phyloP scores from a whole-genome alignment of 2,329 filamentous ascomycete genomes.

The Aspergillus sp. region DNA sequence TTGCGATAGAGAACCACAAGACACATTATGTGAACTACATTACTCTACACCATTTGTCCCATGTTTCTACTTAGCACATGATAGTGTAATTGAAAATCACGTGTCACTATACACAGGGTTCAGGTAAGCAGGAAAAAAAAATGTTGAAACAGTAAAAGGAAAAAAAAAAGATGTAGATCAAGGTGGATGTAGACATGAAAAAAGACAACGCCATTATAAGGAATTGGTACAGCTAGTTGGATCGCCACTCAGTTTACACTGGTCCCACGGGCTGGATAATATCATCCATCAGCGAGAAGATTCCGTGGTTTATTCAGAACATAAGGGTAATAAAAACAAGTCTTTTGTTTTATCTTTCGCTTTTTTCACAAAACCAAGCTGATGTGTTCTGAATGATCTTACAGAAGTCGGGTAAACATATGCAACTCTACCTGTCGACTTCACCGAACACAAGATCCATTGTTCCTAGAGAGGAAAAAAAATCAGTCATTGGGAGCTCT shows the following conservation, averaged over 20 bases:
- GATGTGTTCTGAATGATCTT: constrained; percentile 8
- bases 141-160: constrained; percentile 3
- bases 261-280: neutral
- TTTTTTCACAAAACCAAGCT: neutral
- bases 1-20: too few species aligned
- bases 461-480: constrained; percentile 42
- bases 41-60: neutral
- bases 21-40: too few species aligned
- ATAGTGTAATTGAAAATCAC: constrained; percentile 9
- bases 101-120: constrained; percentile 26
- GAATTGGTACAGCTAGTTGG: constrained; percentile 12
- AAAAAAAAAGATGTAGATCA: constrained; percentile 10
- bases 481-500: neutral
- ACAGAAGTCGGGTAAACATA: constrained; percentile 10
- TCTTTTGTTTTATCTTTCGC: constrained; percentile 2
- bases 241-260: constrained; percentile 9
- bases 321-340: neutral
- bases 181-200: constrained; percentile 1
- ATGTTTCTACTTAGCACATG: constrained; percentile 1
- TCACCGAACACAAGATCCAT: constrained; percentile 88
- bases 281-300: too few species aligned
- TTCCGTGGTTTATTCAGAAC: neutral
- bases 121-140: constrained; percentile 5
- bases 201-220: constrained; percentile 32
- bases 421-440: constrained; percentile 46